Evolutionary conservation across 2,329 filamentous ascomycete genomes (phyloP).

Genomic region (Endoconidiophora polonica): DNA sequence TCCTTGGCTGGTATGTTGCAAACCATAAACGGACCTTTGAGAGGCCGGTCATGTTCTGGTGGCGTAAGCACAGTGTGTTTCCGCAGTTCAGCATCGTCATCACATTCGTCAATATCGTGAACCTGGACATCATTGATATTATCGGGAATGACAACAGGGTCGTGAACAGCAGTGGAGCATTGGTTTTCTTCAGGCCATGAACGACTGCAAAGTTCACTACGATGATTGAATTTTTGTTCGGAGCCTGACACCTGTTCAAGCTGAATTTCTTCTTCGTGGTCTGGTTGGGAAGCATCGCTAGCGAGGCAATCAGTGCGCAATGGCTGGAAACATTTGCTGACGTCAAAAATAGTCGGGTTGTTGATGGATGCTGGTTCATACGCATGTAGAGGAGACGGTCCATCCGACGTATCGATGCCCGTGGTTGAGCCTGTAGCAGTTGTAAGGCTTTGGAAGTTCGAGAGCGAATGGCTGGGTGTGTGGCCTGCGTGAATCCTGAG

Average conservation of each 20-base stretch:
- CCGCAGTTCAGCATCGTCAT: conserved; percentile 10
- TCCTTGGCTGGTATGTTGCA: conserved; percentile 39
- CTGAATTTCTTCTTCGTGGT: too few species aligned
- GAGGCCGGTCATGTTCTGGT: conserved; percentile 26
- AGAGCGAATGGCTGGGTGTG: conserved; percentile 43
- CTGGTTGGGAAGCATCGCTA: too few species aligned
- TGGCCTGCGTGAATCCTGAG: conserved; percentile 47
- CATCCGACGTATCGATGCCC: conserved; percentile 8
- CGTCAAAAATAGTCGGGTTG: not conserved
- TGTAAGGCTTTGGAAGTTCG: conserved; percentile 26
- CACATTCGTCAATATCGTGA: not conserved
- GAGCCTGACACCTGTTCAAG: too few species aligned
- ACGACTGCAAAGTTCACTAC: too few species aligned
- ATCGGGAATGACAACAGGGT: too few species aligned
- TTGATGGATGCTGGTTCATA: conserved; percentile 12
- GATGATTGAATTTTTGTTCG: too few species aligned
- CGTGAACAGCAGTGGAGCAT: too few species aligned
- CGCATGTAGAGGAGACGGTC: conserved; percentile 8
- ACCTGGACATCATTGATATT: too few species aligned
- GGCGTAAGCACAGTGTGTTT: conserved; percentile 19
- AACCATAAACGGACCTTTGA: conserved; percentile 37
- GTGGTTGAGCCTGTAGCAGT: conserved; percentile 12
- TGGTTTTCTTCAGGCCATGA: too few species aligned
- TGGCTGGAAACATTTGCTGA: not conserved
- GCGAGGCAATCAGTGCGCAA: too few species aligned